Base-by-base conservation (phyloP, 108 stramenopile genomes). In the Fragilaria radians region DNA sequence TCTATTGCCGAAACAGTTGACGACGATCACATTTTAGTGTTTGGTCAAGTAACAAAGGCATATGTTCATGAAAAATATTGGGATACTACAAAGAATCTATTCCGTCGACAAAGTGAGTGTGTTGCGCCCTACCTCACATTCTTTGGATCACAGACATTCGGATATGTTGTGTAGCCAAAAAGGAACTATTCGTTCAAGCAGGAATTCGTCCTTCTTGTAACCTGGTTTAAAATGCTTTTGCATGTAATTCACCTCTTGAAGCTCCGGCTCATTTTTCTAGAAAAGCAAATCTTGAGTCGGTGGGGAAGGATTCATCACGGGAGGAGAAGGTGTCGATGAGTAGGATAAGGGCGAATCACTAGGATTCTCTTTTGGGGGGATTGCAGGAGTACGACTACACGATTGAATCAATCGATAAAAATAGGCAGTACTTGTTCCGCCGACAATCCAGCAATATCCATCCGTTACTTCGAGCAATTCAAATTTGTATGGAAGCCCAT, bases 61-160 rank as follows among this genome's bases (percentile, higher is more conserved):
- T 70, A 51, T 57, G 81, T 82, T 21, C 68, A 83, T 52, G 31
- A 45, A 21, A 53, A 24, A 28, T 83, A 86, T 54, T 86, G 85
- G 85, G 65, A 82, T 59, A 25, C 36, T 17, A 52, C 31, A n/a
- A 82, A 78, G 52, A 70, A 70, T 32, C 46, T 67, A 49, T 81
- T 86, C 57, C 65, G 65, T 42, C 74, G 81, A 24, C 33, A 31
- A 34, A 30, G 53, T 5, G 54, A 62, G 21, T 46, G 19, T 27
- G 61, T 66, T 11, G 61, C 78, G 26, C 76, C 85, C 2, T 80
- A 77, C 57, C 46, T 86, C 42, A 82, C 78, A 31, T 86, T 86
- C 54, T 73, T 82, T 71, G 85, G 85, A 28, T 79, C 85, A 29
- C 81, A 82, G 59, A 72, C 70, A 11, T 82, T 86, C 53, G 85